These are phyloP conservation scores for Stenogyne calaminthoides DNA, from an alignment of 305 asterid genomes.

Conservation along the genomic window DNA sequence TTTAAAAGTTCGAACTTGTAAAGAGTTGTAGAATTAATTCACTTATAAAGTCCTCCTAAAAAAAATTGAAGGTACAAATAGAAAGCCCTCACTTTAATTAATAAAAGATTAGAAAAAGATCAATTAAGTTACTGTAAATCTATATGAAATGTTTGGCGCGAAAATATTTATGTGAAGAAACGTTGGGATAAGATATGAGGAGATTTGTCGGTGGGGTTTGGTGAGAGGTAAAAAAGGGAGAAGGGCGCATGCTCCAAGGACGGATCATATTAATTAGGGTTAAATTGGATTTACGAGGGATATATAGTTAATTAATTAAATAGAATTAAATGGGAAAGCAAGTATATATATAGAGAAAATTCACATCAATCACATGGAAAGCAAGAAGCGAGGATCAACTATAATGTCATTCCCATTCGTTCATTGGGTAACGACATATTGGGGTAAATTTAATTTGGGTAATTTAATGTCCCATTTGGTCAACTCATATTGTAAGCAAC, in stretches of 20 bases:
- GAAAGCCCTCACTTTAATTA: no score
- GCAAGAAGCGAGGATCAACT: conserved; percentile 31
- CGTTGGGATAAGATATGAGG: no score
- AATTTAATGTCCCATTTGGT: neutral
- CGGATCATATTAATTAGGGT: conserved; percentile 56
- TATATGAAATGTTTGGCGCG: no score
- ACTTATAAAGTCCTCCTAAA: no score
- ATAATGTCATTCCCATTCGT: conserved; percentile 13
- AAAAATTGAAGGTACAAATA: no score
- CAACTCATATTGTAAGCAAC: no score
- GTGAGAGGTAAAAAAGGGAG: conserved; percentile 31
- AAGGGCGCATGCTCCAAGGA: conserved; percentile 62
- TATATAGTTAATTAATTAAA: neutral
- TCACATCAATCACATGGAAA: conserved; percentile 27
- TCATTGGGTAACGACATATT: conserved; percentile 18
- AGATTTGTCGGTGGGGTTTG: conserved; percentile 46
- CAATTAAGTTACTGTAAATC: no score
- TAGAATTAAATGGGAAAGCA: neutral
- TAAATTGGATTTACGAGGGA: neutral
- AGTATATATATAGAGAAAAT: no score
- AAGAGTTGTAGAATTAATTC: no score
- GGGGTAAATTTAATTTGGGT: conserved; percentile 17
- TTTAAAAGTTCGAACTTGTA: no score
- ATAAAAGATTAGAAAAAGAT: no score
- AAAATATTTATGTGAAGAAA: no score